Evolutionary conservation across 2,329 filamentous ascomycete genomes (phyloP).

Genomic region (Penicillium sp.): DNA sequence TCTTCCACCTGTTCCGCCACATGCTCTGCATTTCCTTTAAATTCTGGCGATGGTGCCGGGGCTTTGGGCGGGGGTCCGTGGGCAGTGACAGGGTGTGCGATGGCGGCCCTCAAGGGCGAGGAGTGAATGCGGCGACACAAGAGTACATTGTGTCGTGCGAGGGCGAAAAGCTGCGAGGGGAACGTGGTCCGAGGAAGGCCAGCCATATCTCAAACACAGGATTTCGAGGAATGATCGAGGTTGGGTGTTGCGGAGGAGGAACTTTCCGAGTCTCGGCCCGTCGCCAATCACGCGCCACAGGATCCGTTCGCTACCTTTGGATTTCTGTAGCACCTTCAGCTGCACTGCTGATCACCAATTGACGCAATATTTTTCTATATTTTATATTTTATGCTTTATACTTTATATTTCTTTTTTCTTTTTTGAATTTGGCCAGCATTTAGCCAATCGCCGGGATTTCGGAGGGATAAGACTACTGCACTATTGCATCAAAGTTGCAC

Average conservation of each 20-base stretch:
- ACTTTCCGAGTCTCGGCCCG: constrained; percentile 25
- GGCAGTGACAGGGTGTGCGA: constrained; percentile 55
- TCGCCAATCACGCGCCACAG: constrained; percentile 1
- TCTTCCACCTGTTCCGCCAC: constrained; percentile 45
- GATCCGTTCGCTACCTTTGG: background rate
- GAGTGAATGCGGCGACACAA: constrained; percentile 33
- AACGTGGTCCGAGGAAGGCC: constrained; percentile 21
- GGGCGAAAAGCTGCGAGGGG: constrained; percentile 17
- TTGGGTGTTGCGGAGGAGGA: constrained; percentile 8
- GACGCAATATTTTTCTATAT: background rate
- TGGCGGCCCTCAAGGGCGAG: constrained; percentile 43
- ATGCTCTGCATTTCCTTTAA: constrained; percentile 46
- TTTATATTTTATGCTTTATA: no score
- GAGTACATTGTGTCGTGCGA: constrained; percentile 14
- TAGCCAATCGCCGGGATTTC: background rate
- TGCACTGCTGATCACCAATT: background rate
- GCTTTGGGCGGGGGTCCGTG: constrained; percentile 58
- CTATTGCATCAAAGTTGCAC: constrained; percentile 10
- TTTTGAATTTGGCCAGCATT: background rate
- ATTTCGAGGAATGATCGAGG: background rate
- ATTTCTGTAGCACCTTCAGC: background rate
- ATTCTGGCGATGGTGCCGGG: constrained; percentile 49
- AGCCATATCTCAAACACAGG: constrained; percentile 15
- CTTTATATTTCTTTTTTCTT: background rate
- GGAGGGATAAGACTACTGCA: constrained; percentile 5